Percentiles rank a stretch among this genome's conserved stretches.
phyloP scores from a whole-genome alignment of 179 eudicot genomes.

The Amaranthus tricolor region DNA sequence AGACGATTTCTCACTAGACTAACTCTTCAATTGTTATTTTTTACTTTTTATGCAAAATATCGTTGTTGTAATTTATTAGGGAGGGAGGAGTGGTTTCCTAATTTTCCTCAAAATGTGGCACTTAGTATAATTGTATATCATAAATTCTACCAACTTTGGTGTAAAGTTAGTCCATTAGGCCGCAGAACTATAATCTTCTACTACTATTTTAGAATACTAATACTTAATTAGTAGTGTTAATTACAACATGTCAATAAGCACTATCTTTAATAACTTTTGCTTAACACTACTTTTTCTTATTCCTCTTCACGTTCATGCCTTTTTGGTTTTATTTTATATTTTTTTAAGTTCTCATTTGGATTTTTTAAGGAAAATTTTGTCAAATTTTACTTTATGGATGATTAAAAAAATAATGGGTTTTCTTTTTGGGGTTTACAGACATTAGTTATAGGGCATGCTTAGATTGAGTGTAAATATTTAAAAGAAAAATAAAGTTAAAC shows the following conservation, averaged over 20 bases:
- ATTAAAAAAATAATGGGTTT: no score
- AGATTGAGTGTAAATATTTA: no score
- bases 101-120: slow-evolving; percentile 28
- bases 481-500: no score
- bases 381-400: no score
- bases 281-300: slow-evolving; percentile 19
- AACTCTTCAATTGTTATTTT: no score
- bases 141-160: slow-evolving; percentile 5
- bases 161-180: slow-evolving; percentile 5
- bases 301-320: slow-evolving; percentile 22
- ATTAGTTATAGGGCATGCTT: no score
- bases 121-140: slow-evolving; percentile 13
- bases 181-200: background rate
- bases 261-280: slow-evolving; percentile 4
- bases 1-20: no score
- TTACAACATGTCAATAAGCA: slow-evolving; percentile 2
- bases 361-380: background rate
- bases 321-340: background rate
- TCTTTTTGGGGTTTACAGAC: no score
- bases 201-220: background rate
- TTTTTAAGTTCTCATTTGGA: background rate
- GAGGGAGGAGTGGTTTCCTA: slow-evolving; percentile 6
- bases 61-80: no score
- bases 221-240: background rate
- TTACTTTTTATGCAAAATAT: no score